phyloP scores from a whole-genome alignment of 805 yeast genomes.

The Diddensiella santjacobensis region DNA sequence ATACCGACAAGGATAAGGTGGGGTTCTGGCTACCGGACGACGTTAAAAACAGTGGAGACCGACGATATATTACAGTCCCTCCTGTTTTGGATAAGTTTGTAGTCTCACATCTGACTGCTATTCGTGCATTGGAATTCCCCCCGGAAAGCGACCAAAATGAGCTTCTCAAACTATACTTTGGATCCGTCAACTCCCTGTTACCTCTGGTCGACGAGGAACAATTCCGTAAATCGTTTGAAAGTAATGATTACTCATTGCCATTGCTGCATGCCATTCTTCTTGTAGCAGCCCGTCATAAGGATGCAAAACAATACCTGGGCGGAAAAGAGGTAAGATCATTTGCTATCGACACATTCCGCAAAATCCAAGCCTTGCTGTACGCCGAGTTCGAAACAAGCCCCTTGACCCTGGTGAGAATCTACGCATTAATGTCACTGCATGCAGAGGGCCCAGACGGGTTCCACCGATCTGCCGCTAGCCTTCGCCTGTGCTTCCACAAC shows the following conservation, averaged over 20 bases:
- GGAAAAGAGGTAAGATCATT: conserved; percentile 25
- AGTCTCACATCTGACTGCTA: conserved; percentile 17
- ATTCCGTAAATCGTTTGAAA: conserved; percentile 33
- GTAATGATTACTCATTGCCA: conserved; percentile 34
- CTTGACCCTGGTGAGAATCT: conserved; percentile 31
- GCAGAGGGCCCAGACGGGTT: conserved; percentile 36
- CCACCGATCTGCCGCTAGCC: conserved; percentile 30
- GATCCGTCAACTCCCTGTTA: conserved; percentile 37
- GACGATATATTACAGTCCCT: conserved; percentile 7
- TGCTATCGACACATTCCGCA: conserved; percentile 27
- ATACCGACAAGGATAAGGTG: conserved; percentile 17
- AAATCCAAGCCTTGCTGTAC: conserved; percentile 33
- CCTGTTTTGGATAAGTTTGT: conserved; percentile 10
- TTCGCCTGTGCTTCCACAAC: conserved; percentile 34
- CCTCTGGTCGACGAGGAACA: conserved; percentile 40
- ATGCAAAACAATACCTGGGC: conserved; percentile 13
- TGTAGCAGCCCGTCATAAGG: conserved; percentile 37
- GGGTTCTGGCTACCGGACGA: conserved; percentile 22
- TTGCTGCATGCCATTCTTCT: conserved; percentile 40
- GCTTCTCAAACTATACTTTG: conserved; percentile 37
- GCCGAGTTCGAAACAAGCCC: conserved; percentile 36
- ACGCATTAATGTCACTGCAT: conserved; percentile 35
- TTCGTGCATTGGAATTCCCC: conserved; percentile 37
- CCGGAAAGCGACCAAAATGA: conserved; percentile 24
- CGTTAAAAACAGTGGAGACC: conserved; percentile 6